These are phyloP conservation scores for Backusella mclennaniae DNA, from an alignment of 192 early-diverging fungal species.

Conservation along the genomic window DNA sequence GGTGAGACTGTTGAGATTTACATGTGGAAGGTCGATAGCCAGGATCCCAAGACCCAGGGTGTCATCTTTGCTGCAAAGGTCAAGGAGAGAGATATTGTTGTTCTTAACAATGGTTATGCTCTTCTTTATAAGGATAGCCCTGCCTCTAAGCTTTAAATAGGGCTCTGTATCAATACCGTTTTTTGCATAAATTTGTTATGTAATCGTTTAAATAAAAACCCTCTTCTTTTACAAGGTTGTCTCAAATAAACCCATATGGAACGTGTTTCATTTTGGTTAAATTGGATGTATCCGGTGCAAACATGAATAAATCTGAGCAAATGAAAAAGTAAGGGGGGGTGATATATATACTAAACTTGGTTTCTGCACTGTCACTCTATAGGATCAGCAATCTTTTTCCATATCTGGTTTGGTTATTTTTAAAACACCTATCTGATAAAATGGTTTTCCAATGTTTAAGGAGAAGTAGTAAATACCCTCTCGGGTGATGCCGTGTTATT, in stretches of 20 bases:
- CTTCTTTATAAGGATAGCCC: slow-evolving; percentile 27
- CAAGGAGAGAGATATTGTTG: slow-evolving; percentile 58
- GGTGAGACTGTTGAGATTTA: slow-evolving; percentile 66
- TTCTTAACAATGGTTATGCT: slow-evolving; percentile 61
- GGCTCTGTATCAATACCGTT: background rate
- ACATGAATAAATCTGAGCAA: too few species aligned
- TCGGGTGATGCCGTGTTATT: background rate
- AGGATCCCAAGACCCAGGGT: slow-evolving; percentile 40
- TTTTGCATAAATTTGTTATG: too few species aligned
- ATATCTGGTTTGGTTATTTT: background rate
- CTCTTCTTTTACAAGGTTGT: too few species aligned
- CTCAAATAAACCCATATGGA: background rate
- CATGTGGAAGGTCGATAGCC: slow-evolving; percentile 70
- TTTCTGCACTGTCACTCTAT: too few species aligned
- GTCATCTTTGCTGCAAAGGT: slow-evolving; percentile 60
- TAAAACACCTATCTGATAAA: background rate
- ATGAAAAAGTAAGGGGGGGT: background rate
- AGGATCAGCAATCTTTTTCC: background rate
- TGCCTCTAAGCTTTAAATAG: slow-evolving; percentile 12
- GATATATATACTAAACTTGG: background rate
- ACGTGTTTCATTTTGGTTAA: background rate
- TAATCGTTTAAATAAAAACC: too few species aligned
- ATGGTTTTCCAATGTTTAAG: background rate
- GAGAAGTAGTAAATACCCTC: background rate
- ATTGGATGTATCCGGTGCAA: background rate